Evolutionary conservation across 2,329 filamentous ascomycete species (phyloP).

Genomic region (Penicillium vulpinum): DNA sequence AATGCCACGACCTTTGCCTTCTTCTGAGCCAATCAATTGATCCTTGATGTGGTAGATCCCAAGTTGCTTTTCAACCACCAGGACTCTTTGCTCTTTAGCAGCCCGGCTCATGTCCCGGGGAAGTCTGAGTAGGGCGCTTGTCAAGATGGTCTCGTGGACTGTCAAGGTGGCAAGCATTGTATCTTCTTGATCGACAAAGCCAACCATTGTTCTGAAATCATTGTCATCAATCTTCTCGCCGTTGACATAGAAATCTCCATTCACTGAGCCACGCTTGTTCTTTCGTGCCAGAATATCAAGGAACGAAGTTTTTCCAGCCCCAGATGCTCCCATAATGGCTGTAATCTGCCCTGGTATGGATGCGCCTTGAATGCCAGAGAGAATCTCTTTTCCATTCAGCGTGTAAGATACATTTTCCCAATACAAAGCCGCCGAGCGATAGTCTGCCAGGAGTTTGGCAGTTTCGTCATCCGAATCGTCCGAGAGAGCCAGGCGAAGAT

Average conservation of each 20-base stretch:
- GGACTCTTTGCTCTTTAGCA: slow-evolving; percentile 87
- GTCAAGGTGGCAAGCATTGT: slow-evolving; percentile 94
- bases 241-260: slow-evolving; percentile 87
- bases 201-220: slow-evolving; percentile 88
- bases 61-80: slow-evolving; percentile 92
- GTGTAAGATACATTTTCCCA: slow-evolving; percentile 87
- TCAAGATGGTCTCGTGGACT: slow-evolving; percentile 96
- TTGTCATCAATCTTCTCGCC: slow-evolving; percentile 82
- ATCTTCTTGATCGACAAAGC: slow-evolving; percentile 97
- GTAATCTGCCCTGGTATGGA: slow-evolving; percentile 95
- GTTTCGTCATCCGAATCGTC: slow-evolving; percentile 89
- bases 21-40: slow-evolving; percentile 93
- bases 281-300: slow-evolving; percentile 93
- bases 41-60: slow-evolving; percentile 93
- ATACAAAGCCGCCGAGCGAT: slow-evolving; percentile 84
- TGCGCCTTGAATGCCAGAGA: slow-evolving; percentile 76
- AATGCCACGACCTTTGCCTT: slow-evolving; percentile 89
- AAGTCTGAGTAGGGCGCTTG: slow-evolving; percentile 86
- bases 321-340: slow-evolving; percentile 97
- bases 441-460: slow-evolving; percentile 82
- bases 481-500: slow-evolving; percentile 70
- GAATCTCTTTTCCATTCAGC: slow-evolving; percentile 83
- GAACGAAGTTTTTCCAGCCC: slow-evolving; percentile 96
- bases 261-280: slow-evolving; percentile 81
- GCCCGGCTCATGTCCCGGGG: slow-evolving; percentile 83